Evolutionary conservation across 1,284 basidiomycete species (phyloP).

Genomic region (Boletus chippewaensis): DNA sequence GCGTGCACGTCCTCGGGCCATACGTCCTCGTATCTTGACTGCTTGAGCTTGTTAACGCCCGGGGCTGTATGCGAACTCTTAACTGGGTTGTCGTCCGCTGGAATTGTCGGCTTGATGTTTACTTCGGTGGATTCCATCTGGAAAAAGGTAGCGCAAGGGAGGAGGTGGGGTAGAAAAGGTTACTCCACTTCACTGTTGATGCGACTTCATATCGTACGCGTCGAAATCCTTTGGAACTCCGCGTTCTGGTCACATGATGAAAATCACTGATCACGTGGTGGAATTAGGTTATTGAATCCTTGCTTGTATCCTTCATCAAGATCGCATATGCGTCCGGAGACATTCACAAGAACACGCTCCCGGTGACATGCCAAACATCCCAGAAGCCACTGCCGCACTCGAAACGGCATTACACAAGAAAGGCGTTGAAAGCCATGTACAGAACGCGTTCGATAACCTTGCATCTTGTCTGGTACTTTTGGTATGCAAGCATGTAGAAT

Average conservation of each 20-base stretch:
- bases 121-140: conserved; percentile 21
- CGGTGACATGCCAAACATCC: conserved; percentile 20
- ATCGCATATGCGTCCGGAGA: neutral
- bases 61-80: neutral
- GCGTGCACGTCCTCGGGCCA: conserved; percentile 33
- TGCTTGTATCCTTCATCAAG: neutral
- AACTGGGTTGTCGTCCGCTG: conserved; percentile 4
- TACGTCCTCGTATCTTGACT: conserved; percentile 32
- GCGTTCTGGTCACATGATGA: conserved; percentile 26
- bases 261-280: conserved; percentile 29
- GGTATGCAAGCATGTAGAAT: conserved; percentile 21
- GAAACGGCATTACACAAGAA: conserved; percentile 17
- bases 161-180: neutral
- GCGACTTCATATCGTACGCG: conserved; percentile 11
- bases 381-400: conserved; percentile 22
- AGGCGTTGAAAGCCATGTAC: conserved; percentile 15
- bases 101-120: conserved; percentile 17
- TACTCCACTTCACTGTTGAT: conserved; percentile 1
- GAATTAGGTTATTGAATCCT: neutral
- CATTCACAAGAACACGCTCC: neutral
- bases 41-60: conserved; percentile 20
- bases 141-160: conserved; percentile 8
- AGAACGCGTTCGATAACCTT: conserved; percentile 25
- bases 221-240: conserved; percentile 22
- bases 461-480: conserved; percentile 31